Evolutionary conservation across 1,284 basidiomycete species (phyloP), one percentile per base, ranked within the genome.

Genomic region (Trichosporon ovoides): DNA sequence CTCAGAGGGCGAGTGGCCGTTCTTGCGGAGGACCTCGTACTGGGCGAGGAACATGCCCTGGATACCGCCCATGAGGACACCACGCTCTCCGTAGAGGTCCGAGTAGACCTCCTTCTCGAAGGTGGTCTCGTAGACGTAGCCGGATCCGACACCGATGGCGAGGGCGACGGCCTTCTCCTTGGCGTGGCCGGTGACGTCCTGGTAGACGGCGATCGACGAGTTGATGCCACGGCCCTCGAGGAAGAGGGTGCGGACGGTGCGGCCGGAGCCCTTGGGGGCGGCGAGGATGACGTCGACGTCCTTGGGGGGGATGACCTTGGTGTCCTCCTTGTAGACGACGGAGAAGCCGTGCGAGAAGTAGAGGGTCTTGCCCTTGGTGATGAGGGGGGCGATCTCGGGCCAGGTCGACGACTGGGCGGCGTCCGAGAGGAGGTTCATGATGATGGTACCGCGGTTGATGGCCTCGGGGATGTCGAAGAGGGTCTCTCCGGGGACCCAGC

Each of bases 281-380:
- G 96, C 94, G 68, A 99, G 90, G 78, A 99, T 98, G 72, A 98
- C 96, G 77, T 99, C 96, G 66, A 98, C 91, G 77, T 98, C 93
- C 53, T 83, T 74, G 56, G 96, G 96, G 64, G 92, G 89, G 52
- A 94, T 75, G 68, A 99, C 92, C 64, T 94, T 83, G 67, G 95
- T 99, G 80, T 98, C 91, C 20, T 98, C 87, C 83, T 95, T 92
- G 87, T 89, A 99, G 66, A 98, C 92, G 69, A 98, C 85, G 68
- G 94, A 98, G 87, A 99, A 99, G 74, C 96, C 96, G 80, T 99
- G 96, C 9, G 94, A 92, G 83, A 98, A 99, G 87, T 98, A 98
- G 68, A 99, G 87, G 22, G 96, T 98, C 85, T 98, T 98, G 80
- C 91, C 94, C 85, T 95, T 93, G 80, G 91, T 97, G 82, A 98